Percentiles rank a stretch among this genome's conserved stretches.
Evolutionary conservation across 129 eudicot genomes (phyloP).

Genomic region (Smallanthus sonchifolius): DNA sequence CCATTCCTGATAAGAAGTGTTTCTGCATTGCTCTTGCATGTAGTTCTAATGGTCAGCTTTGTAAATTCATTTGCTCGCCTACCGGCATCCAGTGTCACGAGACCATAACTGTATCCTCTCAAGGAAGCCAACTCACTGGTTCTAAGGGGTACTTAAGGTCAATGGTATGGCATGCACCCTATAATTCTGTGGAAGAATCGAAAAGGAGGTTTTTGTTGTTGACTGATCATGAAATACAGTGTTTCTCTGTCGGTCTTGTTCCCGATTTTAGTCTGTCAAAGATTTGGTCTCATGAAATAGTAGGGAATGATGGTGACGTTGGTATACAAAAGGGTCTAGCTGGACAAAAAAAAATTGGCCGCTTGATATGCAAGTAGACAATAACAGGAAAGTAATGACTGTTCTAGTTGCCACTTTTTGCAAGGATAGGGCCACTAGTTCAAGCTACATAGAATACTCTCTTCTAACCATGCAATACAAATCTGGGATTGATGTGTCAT

Average conservation of each 20-base stretch:
- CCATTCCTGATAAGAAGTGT: slow-evolving; percentile 36
- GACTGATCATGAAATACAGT: slow-evolving; percentile 82
- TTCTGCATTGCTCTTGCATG: slow-evolving; percentile 74
- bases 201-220: slow-evolving; percentile 64
- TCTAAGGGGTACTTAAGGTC: slow-evolving; percentile 84
- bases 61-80: slow-evolving; percentile 63
- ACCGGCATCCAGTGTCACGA: slow-evolving; percentile 46
- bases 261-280: slow-evolving; percentile 39
- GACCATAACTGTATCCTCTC: slow-evolving; percentile 28
- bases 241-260: slow-evolving; percentile 51
- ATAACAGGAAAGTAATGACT: slow-evolving; percentile 64
- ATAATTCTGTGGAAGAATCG: slow-evolving; percentile 33
- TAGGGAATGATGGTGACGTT: slow-evolving; percentile 78
- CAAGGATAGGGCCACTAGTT: slow-evolving; percentile 85
- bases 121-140: slow-evolving; percentile 35
- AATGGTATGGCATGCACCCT: slow-evolving; percentile 58
- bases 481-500: slow-evolving; percentile 47
- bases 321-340: slow-evolving; percentile 94
- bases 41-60: slow-evolving; percentile 68
- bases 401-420: slow-evolving; percentile 85
- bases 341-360: slow-evolving; percentile 98
- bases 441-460: slow-evolving; percentile 91
- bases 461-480: slow-evolving; percentile 93
- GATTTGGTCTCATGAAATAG: slow-evolving; percentile 88
- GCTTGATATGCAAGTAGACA: slow-evolving; percentile 73